These are phyloP conservation scores for Calophaca sinica DNA, from an alignment of 306 rosid species.

Conservation along the genomic window DNA sequence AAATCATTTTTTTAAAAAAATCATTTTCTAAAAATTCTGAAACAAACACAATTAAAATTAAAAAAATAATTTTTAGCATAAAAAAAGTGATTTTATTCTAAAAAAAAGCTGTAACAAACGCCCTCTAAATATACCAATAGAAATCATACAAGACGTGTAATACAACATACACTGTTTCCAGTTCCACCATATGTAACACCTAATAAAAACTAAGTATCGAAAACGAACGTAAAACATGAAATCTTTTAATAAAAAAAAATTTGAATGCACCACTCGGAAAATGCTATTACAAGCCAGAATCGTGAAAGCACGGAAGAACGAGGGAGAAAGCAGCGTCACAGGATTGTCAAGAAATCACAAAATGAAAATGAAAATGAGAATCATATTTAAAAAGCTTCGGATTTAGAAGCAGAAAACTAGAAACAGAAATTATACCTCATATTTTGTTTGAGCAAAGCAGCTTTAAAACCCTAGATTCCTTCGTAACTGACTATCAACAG, in stretches of 20 bases:
- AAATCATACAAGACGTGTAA: background rate
- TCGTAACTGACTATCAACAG: background rate
- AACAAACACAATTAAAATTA: too few relatives aligned
- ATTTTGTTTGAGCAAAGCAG: background rate
- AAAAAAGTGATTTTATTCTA: too few relatives aligned
- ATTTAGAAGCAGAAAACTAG: background rate
- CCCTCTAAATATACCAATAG: background rate
- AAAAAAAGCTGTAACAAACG: too few relatives aligned
- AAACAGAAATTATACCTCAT: slow-evolving; percentile 46
- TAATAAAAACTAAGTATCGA: background rate
- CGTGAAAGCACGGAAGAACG: background rate
- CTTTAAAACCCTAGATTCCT: slow-evolving; percentile 51
- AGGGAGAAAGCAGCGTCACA: background rate
- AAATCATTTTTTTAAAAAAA: too few relatives aligned
- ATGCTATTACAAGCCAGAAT: background rate
- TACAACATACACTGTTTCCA: background rate
- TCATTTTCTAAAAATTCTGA: too few relatives aligned
- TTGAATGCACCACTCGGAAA: background rate
- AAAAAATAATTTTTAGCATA: too few relatives aligned
- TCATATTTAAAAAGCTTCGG: background rate
- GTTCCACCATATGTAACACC: slow-evolving; percentile 3
- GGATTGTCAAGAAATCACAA: background rate
- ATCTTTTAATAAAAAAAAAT: background rate
- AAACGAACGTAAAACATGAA: background rate
- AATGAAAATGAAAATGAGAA: background rate